Conservation (phyloP, 2,329 filamentous ascomycete genomes). For the Scytalidium lignicola region DNA sequence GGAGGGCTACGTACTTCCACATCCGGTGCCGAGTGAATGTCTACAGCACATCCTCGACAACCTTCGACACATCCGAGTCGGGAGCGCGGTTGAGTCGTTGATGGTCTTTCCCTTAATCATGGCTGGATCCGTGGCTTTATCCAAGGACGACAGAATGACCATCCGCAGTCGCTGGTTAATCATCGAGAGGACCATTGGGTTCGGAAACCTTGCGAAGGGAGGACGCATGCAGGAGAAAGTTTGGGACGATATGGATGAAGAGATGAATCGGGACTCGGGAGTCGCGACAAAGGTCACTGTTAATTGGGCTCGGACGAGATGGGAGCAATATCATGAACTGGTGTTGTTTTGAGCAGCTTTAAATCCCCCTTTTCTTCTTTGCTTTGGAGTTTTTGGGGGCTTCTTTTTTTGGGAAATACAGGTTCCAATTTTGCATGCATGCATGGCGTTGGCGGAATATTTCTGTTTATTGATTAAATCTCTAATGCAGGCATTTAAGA, state of each 20-base stretch:
- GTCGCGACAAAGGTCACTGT: slow-evolving; percentile 1
- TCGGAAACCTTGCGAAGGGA: slow-evolving; percentile 37
- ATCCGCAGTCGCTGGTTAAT: slow-evolving; percentile 36
- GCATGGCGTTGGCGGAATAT: no score
- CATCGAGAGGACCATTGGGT: slow-evolving; percentile 39
- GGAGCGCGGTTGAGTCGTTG: slow-evolving; percentile 3
- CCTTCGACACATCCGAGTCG: slow-evolving; percentile 5
- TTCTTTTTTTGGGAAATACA: no score
- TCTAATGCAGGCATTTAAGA: no score
- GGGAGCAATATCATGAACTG: slow-evolving; percentile 23
- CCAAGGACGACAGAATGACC: slow-evolving; percentile 31
- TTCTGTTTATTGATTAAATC: no score
- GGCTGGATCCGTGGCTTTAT: slow-evolving; percentile 1
- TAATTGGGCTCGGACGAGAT: slow-evolving; percentile 28
- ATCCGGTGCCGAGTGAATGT: not conserved
- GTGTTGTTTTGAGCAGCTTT: slow-evolving; percentile 15
- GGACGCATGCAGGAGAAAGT: slow-evolving; percentile 35
- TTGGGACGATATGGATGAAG: slow-evolving; percentile 23
- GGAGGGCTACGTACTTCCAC: slow-evolving; percentile 3
- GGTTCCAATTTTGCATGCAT: no score
- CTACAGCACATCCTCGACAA: slow-evolving; percentile 1
- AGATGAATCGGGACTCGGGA: slow-evolving; percentile 9
- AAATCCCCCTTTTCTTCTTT: not conserved
- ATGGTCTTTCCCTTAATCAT: slow-evolving; percentile 7
- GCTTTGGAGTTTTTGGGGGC: no score